Evolutionary conservation across 805 yeast genomes (phyloP).

Genomic region (Candida arabinofermentans): DNA sequence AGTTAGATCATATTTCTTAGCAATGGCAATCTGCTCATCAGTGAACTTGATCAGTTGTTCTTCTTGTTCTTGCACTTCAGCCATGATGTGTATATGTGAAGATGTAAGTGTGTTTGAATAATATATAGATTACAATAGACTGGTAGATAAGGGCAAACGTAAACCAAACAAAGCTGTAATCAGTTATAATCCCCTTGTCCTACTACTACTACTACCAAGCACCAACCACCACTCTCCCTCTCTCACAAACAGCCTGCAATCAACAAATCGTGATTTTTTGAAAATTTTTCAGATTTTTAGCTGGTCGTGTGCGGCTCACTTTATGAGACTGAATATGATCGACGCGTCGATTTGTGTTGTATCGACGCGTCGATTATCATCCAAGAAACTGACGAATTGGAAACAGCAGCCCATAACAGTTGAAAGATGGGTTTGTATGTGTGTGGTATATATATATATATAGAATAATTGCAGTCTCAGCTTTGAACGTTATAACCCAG

Average conservation of each 20-base stretch:
- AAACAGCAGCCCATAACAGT: neutral
- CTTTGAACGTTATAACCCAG: neutral
- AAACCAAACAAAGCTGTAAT: too few relatives aligned
- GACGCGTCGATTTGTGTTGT: neutral
- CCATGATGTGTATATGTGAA: neutral
- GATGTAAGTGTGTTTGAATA: neutral
- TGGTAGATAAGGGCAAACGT: too few relatives aligned
- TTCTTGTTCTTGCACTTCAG: slow-evolving; percentile 2
- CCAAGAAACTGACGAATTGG: neutral
- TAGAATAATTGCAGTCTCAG: neutral
- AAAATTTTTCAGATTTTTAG: neutral
- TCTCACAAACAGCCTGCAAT: too few relatives aligned
- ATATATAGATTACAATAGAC: neutral
- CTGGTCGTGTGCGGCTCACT: neutral
- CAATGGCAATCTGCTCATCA: slow-evolving; percentile 36
- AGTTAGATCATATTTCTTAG: slow-evolving; percentile 51
- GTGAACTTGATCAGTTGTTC: slow-evolving; percentile 13
- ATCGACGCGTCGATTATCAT: neutral
- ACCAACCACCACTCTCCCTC: too few relatives aligned
- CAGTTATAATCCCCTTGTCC: too few relatives aligned
- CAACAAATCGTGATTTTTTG: neutral
- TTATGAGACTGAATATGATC: neutral
- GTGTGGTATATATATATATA: neutral
- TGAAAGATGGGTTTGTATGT: neutral
- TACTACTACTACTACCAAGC: too few relatives aligned